These are phyloP conservation scores for Avena insularis DNA, from an alignment of 176 grass and related monocot species.

Conservation along the genomic window DNA sequence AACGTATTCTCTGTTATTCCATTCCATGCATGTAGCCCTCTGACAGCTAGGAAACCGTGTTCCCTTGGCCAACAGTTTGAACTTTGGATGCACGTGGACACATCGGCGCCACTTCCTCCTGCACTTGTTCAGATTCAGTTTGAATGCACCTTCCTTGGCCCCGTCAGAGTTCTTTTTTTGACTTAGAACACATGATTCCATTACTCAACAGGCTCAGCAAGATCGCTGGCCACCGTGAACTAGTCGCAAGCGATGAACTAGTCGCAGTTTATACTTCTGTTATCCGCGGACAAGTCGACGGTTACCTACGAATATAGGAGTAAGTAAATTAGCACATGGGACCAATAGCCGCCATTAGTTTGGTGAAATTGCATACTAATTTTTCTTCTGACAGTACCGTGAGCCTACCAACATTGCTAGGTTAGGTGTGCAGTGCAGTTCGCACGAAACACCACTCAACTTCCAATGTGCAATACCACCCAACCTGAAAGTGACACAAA, in stretches of 20 bases:
- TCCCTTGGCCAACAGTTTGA: conserved; percentile 19
- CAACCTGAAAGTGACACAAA: conserved; percentile 2
- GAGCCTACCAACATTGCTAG: not conserved
- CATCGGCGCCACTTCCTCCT: not conserved
- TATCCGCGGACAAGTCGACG: not conserved
- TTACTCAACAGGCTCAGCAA: too few species aligned
- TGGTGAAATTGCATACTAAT: not conserved
- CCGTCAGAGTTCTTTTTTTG: too few species aligned
- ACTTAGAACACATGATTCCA: too few species aligned
- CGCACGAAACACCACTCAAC: not conserved
- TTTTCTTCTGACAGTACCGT: not conserved
- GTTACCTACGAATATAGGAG: not conserved
- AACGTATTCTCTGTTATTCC: not conserved
- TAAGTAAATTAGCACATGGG: not conserved
- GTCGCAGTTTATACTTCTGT: not conserved
- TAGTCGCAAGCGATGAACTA: not conserved
- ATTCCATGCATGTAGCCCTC: not conserved
- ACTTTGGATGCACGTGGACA: not conserved
- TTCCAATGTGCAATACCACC: not conserved
- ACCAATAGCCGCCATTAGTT: not conserved
- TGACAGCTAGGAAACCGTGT: not conserved
- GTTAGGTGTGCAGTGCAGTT: not conserved
- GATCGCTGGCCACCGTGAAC: too few species aligned
- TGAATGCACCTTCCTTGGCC: not conserved
- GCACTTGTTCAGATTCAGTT: not conserved